Base-by-base conservation (phyloP, 2,329 filamentous ascomycete species). In the Geosmithia putterillii region DNA sequence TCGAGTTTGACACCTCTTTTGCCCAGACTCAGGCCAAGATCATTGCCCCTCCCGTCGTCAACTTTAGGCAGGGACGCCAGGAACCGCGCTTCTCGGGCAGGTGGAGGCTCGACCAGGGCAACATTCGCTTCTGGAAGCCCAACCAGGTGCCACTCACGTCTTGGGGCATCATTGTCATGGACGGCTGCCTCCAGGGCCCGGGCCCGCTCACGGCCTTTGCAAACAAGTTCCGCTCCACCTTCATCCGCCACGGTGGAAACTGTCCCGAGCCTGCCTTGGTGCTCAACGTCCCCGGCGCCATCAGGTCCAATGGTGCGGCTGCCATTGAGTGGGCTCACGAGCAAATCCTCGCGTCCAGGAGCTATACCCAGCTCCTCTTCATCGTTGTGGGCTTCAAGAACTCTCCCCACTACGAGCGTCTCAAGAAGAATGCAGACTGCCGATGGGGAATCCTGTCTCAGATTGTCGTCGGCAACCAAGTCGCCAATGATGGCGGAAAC, bases 401-500 rank as follows among this genome's bases (percentile, higher is more conserved):
- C 48, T 66, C 76, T 0, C 76, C 79, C 14, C 69, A 78, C 0
- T 98, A 98, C 53, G 79, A 86, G 42, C 79, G 86, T 0, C 74
- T 96, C 58, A 98, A 98, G 76, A 89, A 89, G 63, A 86, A 77
- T 21, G 82, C 79, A 47, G 92, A 98, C 52, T 90, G 86, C 55
- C 81, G 86, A 28, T 89, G 79, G 50, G 88, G 83, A n/a, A 74
- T 89, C 14, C 71, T 87, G 0, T 86, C 87, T 0, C 92, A 96
- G 57, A 83, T 89, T 48, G 57, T 96, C 12, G 17, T 18, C 9
- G 15, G 7, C 8, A 21, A 18, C 3, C 36, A 46, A 20, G 37
- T 46, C 18, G 35, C 8, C 15, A 42, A 42, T 34, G 28, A 45
- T 12, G 32, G 15, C n/a, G 42, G 35, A 2, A 81, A 88, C 50